phyloP scores from a whole-genome alignment of 192 early-diverging fungal genomes.

The Mortierella claussenii region DNA sequence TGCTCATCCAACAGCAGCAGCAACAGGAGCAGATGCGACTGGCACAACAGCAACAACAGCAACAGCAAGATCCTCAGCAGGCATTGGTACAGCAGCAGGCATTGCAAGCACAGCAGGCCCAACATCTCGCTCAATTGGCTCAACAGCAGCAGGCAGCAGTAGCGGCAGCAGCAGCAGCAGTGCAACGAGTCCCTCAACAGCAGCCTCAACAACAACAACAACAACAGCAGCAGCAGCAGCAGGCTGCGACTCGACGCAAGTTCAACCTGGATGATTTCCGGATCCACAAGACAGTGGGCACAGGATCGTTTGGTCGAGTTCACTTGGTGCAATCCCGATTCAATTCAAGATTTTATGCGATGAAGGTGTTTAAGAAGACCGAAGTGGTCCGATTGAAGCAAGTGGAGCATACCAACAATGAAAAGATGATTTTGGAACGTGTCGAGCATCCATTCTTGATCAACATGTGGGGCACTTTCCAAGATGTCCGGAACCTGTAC shows the following conservation, averaged over 20 bases:
- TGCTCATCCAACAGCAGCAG: constrained; percentile 3
- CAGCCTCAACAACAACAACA: constrained; percentile 31
- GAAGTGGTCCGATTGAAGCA: constrained; percentile 96
- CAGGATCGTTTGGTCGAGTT: constrained; percentile 97
- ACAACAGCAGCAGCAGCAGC: constrained; percentile 9
- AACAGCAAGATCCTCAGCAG: constrained; percentile 5
- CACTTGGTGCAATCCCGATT: constrained; percentile 86
- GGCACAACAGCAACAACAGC: constrained; percentile 1
- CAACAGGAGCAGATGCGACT: constrained; percentile 4
- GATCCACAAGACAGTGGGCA: constrained; percentile 91
- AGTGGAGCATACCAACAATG: constrained; percentile 98
- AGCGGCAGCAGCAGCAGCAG: background rate
- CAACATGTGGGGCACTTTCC: constrained; percentile 92
- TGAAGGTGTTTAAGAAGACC: constrained; percentile 94
- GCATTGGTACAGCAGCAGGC: constrained; percentile 1
- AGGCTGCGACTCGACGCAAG: constrained; percentile 51
- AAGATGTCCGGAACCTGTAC: constrained; percentile 92
- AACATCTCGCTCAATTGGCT: constrained; percentile 14
- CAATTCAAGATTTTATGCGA: constrained; percentile 91
- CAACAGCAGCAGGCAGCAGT: constrained; percentile 18
- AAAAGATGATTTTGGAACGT: constrained; percentile 90
- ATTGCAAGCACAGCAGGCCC: constrained; percentile 25
- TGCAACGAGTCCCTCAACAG: constrained; percentile 17
- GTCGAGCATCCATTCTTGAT: constrained; percentile 93
- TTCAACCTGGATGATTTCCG: constrained; percentile 82